Evolutionary conservation across 1,284 basidiomycete genomes (phyloP), one percentile per base, ranked within the genome.

Genomic region (Boletus semigastroideus): DNA sequence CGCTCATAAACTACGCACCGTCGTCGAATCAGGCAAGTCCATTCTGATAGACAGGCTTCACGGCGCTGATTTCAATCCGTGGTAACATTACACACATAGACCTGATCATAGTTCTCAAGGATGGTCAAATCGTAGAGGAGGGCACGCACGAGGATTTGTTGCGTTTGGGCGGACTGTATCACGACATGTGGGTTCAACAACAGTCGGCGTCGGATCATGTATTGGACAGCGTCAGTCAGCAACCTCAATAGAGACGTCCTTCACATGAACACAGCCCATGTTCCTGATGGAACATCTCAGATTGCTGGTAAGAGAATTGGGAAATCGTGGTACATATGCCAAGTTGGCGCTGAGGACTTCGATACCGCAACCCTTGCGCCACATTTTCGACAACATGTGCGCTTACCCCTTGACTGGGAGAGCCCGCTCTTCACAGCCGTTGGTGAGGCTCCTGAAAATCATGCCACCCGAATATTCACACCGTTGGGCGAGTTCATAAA

Each of bases 71-170:
- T 14, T 31, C 19, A n/a, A 19, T 28, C 33, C 5, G 4, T 28
- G 36, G 48, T 8, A 10, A 12, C 4, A 9, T 25, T 25, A 39
- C 28, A 37, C 4, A 33, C 51, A 33, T 65, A 85, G 94, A 98
- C 65, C 70, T 93, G 14, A 96, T 97, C 67, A 90, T 97, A 47
- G 94, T 97, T 11, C 78, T 97, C 41, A 85, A 83, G 64, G 89
- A 94, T 19, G 94, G 94, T 0, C 72, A 80, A 50, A 90, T 97
- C 3, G 85, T 86, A 14, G 94, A 98, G 66, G 84, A 95, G 68
- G 94, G 94, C n/a, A 92, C 89, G 0, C 94, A 97, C 66, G 88
- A 92, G 36, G 84, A 92, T 66, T 74, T 97, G 16, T 73, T 97
- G 66, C 79, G 74, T 38, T 71, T 71, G 12, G 80, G 80, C 17